Percentiles rank a stretch among this genome's conserved stretches.
These are phyloP conservation scores for Phytophthora parvispora DNA, from an alignment of 352 stramenopile species.

Conservation along the genomic window DNA sequence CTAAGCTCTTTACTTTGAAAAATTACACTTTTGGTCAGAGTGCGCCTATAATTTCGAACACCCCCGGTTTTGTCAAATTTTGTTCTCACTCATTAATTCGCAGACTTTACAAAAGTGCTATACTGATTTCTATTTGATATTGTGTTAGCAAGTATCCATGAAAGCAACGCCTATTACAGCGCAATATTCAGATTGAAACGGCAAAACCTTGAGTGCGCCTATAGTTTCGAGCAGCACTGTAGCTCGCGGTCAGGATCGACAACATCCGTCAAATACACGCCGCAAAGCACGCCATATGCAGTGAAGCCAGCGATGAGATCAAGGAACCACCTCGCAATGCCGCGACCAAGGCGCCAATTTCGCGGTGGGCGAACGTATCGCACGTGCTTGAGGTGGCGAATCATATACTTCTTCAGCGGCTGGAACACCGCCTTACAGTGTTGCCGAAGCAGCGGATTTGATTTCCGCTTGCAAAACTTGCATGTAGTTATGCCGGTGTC, in stretches of 20 bases:
- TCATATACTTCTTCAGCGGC: slow-evolving; percentile 39
- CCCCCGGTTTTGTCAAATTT: no score
- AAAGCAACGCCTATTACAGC: no score
- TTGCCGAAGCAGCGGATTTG: slow-evolving; percentile 21
- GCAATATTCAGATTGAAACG: no score
- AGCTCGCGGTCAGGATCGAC: neutral
- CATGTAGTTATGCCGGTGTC: slow-evolving; percentile 12
- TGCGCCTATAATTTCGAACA: no score
- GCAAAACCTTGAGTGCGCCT: no score
- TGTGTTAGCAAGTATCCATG: no score
- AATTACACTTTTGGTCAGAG: no score
- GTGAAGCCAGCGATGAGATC: slow-evolving; percentile 39
- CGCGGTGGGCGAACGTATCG: slow-evolving; percentile 22
- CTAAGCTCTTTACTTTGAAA: no score
- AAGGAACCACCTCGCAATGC: slow-evolving; percentile 23
- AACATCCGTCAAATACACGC: slow-evolving; percentile 34
- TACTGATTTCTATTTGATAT: no score
- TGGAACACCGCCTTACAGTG: slow-evolving; percentile 37
- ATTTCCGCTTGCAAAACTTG: slow-evolving; percentile 8
- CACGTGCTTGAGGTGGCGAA: slow-evolving; percentile 33
- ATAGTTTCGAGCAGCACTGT: no score
- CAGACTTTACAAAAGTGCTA: no score
- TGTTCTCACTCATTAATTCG: no score
- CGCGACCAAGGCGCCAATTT: slow-evolving; percentile 15
- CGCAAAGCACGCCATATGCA: slow-evolving; percentile 25